Base-by-base conservation (phyloP, 1,284 basidiomycete species). In the Ceratobasidium sp. region DNA sequence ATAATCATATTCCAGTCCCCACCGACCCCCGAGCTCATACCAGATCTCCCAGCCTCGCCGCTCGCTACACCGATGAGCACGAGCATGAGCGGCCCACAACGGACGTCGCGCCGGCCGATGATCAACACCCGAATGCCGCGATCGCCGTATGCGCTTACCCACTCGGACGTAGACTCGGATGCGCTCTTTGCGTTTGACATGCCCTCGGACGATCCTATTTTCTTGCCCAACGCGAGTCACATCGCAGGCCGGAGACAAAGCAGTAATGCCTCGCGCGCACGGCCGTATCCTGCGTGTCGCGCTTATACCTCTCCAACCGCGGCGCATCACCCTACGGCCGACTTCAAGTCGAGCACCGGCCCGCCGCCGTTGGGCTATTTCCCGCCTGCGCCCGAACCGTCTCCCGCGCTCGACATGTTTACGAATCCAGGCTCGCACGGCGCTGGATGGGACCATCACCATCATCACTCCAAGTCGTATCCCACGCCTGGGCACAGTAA, bases 101-200 rank as follows among this genome's bases (percentile, higher is more conserved):
- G 71, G 28, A 50, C 46, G 42, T 38, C 33, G 5, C 46, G 52
- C 7, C 71, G 61, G 0, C 52, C 68, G 33, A 42, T 28, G 33
- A 33, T 33, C 1, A 33, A 33, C 33, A 33, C 33, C 38, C 71
- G 71, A 7, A 64, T 20, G 44, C 48, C 71, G 17, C 61, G 61
- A 17, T 56, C 59, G 46, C 65, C 64, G 17, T 66, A 66, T 66
- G 44, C 64, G 13, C 46, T 61, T 23, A 61, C 57, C 23, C 26
- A 33, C 26, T 33, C 57, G 3, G 67, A 70, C 17, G 17, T 50
- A 26, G 71, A 75, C 33, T 33, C 65, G 26, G 71, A 75, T 23
- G 71, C 61, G 71, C 71, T 75, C 26, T 75, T 75, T 56, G 59
- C 71, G 33, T 62, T 75, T 26, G 71, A 75, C 28, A 75, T 75